These are phyloP conservation scores for Quercus cerris DNA, from an alignment of 306 rosid species.

Conservation along the genomic window DNA sequence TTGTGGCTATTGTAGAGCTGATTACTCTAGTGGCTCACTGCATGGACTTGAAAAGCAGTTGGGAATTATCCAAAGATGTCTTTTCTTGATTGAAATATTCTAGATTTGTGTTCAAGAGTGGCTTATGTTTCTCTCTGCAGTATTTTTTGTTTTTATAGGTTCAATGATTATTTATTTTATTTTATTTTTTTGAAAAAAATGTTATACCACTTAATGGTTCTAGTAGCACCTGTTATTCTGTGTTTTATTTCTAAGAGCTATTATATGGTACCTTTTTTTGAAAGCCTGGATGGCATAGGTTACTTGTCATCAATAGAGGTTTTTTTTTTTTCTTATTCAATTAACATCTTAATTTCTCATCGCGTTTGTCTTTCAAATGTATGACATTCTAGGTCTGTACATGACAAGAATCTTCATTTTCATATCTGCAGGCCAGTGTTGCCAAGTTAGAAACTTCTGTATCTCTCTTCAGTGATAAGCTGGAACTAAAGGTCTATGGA, in stretches of 20 bases:
- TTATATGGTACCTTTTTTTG: background rate
- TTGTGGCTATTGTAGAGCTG: background rate
- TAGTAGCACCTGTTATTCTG: background rate
- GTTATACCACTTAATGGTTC: background rate
- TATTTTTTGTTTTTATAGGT: background rate
- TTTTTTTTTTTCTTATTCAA: background rate
- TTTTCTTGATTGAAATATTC: background rate
- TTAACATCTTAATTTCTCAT: background rate
- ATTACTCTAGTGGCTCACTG: background rate
- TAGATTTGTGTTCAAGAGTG: background rate
- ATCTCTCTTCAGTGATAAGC: constrained; percentile 59
- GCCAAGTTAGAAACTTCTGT: constrained; percentile 98
- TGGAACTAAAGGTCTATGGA: constrained; percentile 88
- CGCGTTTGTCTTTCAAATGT: background rate
- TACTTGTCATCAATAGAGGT: background rate
- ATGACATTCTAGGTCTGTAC: background rate
- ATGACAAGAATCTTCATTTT: background rate
- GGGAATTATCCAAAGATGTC: background rate
- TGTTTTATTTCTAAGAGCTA: background rate
- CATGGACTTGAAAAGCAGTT: background rate
- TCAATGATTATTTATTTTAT: background rate
- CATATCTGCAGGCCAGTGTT: constrained; percentile 67
- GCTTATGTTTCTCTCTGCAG: background rate
- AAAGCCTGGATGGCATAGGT: background rate
- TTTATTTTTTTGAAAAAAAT: too few species aligned